Percentiles rank a stretch among this genome's conserved stretches.
phyloP scores from a whole-genome alignment of 345 rosid genomes.

The Pistacia vera region DNA sequence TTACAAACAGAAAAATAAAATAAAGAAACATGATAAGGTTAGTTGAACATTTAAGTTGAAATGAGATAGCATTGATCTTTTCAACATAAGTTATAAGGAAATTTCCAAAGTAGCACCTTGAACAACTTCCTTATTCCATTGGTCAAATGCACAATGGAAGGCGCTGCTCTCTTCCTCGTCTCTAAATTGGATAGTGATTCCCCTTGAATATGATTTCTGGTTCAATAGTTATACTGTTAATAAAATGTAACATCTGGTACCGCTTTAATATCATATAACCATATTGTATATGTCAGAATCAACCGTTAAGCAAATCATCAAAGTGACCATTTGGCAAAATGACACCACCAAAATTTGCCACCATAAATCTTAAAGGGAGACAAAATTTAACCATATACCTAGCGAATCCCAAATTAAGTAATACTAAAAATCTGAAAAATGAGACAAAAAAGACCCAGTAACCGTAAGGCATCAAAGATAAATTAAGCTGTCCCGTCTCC shows the following conservation, averaged over 20 bases:
- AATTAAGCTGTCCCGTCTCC: not conserved
- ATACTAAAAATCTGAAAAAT: not conserved
- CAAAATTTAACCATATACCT: not conserved
- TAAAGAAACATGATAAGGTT: not conserved
- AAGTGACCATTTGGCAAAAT: not conserved
- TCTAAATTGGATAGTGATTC: conserved; percentile 62
- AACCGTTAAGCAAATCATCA: conserved; percentile 1
- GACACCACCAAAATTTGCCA: not conserved
- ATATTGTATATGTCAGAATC: conserved; percentile 2
- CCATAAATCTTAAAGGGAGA: not conserved
- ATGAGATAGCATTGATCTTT: conserved; percentile 7
- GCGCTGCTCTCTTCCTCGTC: conserved; percentile 74
- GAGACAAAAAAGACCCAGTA: not conserved
- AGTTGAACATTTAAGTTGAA: not conserved
- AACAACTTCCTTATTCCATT: conserved; percentile 65
- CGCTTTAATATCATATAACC: conserved; percentile 18
- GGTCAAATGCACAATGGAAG: conserved; percentile 81
- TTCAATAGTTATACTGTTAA: conserved; percentile 35
- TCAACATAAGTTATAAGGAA: conserved; percentile 20
- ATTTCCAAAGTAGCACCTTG: conserved; percentile 58
- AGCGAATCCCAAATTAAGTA: not conserved
- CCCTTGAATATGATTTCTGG: conserved; percentile 73
- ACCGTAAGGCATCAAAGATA: not conserved
- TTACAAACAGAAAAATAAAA: not conserved
- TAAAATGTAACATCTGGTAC: conserved; percentile 25